Percentiles rank a stretch among this genome's conserved stretches.
phyloP scores from a whole-genome alignment of 164 flowering plant species.

The Macadamia integrifolia region DNA sequence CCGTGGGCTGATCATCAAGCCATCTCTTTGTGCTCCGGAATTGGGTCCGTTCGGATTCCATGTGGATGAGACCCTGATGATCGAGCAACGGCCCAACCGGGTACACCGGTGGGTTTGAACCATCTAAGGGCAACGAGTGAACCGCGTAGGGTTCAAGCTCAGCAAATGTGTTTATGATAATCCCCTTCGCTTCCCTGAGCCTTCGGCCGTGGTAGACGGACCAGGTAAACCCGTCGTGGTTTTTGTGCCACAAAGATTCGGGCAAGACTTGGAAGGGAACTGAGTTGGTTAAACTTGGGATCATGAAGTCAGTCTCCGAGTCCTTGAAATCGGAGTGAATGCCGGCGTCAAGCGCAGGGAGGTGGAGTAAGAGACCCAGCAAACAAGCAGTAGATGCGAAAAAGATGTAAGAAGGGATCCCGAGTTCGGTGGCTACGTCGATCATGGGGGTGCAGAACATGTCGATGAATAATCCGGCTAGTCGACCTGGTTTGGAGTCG shows the following conservation, averaged over 20 bases:
- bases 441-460: slow-evolving; percentile 9
- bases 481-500: not conserved
- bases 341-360: slow-evolving; percentile 8
- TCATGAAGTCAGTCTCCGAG: not conserved
- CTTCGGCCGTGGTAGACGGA: not conserved
- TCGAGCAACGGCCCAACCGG: slow-evolving; percentile 32
- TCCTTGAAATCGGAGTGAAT: slow-evolving; percentile 3
- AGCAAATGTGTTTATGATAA: slow-evolving; percentile 30
- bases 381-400: slow-evolving; percentile 24
- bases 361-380: slow-evolving; percentile 20
- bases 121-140: not conserved
- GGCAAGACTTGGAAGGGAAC: slow-evolving; percentile 19
- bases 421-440: slow-evolving; percentile 31
- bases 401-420: slow-evolving; percentile 30
- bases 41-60: not conserved
- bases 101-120: slow-evolving; percentile 21
- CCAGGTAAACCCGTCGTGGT: not conserved
- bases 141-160: slow-evolving; percentile 23
- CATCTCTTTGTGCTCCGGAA: not conserved
- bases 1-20: slow-evolving; percentile 25
- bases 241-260: not conserved
- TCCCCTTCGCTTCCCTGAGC: slow-evolving; percentile 16
- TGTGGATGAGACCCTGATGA: not conserved
- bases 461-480: slow-evolving; percentile 16
- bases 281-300: slow-evolving; percentile 19